phyloP scores from a whole-genome alignment of 202 grass and related monocot species.

The Brachypodium distachyon region DNA sequence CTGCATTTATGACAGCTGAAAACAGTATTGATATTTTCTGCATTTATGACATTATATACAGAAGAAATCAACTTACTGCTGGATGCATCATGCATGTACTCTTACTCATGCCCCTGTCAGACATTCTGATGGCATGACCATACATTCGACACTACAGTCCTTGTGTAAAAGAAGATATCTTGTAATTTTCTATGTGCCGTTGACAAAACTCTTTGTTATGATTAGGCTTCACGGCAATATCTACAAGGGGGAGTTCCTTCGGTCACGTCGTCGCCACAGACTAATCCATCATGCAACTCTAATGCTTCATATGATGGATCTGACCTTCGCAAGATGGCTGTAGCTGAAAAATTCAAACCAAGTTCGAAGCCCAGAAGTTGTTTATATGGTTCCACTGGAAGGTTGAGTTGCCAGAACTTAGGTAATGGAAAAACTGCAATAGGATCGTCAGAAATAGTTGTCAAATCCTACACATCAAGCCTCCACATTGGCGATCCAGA shows the following conservation, averaged over 20 bases:
- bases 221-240: slow-evolving; percentile 20
- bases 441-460: slow-evolving; percentile 23
- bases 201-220: slow-evolving; percentile 8
- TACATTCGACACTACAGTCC: not conserved
- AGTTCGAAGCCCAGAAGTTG: slow-evolving; percentile 6
- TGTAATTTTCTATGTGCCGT: not conserved
- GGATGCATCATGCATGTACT: slow-evolving; percentile 6
- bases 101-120: not conserved
- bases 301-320: slow-evolving; percentile 21
- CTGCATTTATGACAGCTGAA: not conserved
- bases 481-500: slow-evolving; percentile 17
- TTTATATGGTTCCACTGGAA: slow-evolving; percentile 6
- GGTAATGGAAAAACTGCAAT: slow-evolving; percentile 8
- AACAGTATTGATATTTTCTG: not conserved
- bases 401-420: not conserved
- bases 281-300: slow-evolving; percentile 24
- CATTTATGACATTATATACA: not conserved
- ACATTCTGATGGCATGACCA: not conserved
- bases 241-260: slow-evolving; percentile 20
- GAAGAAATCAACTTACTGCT: not conserved
- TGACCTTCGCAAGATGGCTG: slow-evolving; percentile 2
- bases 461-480: slow-evolving; percentile 42
- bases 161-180: not conserved
- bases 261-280: slow-evolving; percentile 6
- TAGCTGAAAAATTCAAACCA: slow-evolving; percentile 14